phyloP scores from a whole-genome alignment of 176 grass and related monocot genomes.

The Poa annua region DNA sequence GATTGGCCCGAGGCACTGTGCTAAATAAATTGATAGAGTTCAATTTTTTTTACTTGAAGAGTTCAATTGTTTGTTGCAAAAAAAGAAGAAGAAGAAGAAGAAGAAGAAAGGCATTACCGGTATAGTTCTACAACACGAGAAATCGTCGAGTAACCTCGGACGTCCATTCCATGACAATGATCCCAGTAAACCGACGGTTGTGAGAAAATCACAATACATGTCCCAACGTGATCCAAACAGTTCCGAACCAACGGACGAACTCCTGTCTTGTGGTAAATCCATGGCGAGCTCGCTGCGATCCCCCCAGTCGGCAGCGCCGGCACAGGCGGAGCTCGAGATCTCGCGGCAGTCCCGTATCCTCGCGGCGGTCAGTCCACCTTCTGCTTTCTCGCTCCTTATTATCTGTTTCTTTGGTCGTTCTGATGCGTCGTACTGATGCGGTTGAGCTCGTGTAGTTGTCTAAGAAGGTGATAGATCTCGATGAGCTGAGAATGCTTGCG shows the following conservation, averaged over 20 bases:
- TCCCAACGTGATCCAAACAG: neutral
- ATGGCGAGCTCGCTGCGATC: slow-evolving; percentile 56
- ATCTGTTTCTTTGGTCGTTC: neutral
- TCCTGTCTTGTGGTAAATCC: slow-evolving; percentile 34
- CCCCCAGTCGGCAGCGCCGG: slow-evolving; percentile 24
- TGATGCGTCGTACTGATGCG: neutral
- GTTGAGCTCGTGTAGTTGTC: slow-evolving; percentile 63
- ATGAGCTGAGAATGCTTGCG: slow-evolving; percentile 71
- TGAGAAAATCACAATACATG: neutral
- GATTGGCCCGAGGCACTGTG: too few relatives aligned
- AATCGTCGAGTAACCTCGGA: neutral
- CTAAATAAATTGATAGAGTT: too few relatives aligned
- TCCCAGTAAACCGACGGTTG: slow-evolving; percentile 10
- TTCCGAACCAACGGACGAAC: neutral
- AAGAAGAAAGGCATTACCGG: neutral
- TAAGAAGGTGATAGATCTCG: slow-evolving; percentile 78
- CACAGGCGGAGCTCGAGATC: slow-evolving; percentile 56
- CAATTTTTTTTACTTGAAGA: neutral
- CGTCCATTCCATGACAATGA: neutral
- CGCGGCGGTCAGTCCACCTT: slow-evolving; percentile 41
- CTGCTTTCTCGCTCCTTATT: neutral
- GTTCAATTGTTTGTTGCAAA: too few relatives aligned
- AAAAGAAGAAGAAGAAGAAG: too few relatives aligned
- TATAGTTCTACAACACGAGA: neutral
- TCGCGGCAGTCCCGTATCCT: slow-evolving; percentile 85